phyloP scores from a whole-genome alignment of 441 rosid genomes.

The Mallotus repandus region DNA sequence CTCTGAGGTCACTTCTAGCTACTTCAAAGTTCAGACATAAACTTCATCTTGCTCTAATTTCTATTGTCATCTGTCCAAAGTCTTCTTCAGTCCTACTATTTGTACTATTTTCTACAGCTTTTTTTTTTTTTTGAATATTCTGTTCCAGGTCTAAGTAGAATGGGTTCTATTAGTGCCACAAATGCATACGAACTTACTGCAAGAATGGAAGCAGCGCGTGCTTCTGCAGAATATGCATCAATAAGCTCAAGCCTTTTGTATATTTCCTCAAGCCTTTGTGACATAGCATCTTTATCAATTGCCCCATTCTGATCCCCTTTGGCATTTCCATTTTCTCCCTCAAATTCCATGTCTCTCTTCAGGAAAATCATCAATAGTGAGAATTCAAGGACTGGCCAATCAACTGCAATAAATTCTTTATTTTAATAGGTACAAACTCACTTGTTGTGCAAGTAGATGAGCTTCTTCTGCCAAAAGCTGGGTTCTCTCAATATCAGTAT shows the following conservation, averaged over 20 bases:
- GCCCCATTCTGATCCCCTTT: constrained; percentile 46
- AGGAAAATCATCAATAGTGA: constrained; percentile 32
- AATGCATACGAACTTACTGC: constrained; percentile 58
- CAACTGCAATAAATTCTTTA: constrained; percentile 6
- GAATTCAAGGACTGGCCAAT: constrained; percentile 1
- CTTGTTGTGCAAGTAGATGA: constrained; percentile 67
- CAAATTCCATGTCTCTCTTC: constrained; percentile 74
- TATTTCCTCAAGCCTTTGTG: constrained; percentile 74
- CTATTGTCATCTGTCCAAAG: constrained; percentile 1
- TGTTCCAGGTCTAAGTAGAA: constrained; percentile 8
- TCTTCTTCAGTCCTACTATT: not conserved
- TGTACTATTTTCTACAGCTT: not conserved
- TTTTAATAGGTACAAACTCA: constrained; percentile 28
- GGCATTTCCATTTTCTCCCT: constrained; percentile 46
- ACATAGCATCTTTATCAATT: constrained; percentile 55
- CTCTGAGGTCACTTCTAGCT: not conserved
- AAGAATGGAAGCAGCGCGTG: constrained; percentile 96
- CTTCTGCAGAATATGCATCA: constrained; percentile 92
- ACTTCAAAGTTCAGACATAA: not conserved
- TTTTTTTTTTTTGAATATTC: too few relatives aligned
- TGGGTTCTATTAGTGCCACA: constrained; percentile 5
- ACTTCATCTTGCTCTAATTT: not conserved
- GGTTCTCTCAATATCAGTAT: constrained; percentile 85
- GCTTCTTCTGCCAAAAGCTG: constrained; percentile 80
- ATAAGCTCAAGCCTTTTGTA: constrained; percentile 93